Base-by-base conservation (phyloP, 495 filamentous ascomycete species). In the Aspergillus hancockii region DNA sequence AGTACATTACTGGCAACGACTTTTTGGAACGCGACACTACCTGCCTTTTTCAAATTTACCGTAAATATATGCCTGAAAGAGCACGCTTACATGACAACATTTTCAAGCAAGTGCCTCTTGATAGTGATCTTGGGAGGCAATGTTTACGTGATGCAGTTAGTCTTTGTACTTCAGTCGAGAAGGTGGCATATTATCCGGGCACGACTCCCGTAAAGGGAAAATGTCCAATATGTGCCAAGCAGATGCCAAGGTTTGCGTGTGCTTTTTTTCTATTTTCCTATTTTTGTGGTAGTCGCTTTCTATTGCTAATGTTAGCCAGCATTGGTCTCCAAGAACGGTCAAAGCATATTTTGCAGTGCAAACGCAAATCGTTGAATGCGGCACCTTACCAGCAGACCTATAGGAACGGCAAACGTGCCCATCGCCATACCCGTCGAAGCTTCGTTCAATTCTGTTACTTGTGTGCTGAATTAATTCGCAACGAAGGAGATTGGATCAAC, bases 291-390 rank as follows among this genome's bases (percentile, higher is more conserved):
- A 2, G 1, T 9, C n/a, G n/a, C n/a, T n/a, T n/a, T n/a, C n/a
- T n/a, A n/a, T 47, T 31, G 47, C 28, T 57, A 28, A 57, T 34
- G 61, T 50, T 52, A 30, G 4, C 52, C 22, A 67, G 65, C 12
- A 46, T 62, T 32, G 9, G 22, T 32, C 19, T 49, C 49, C 30
- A 68, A 49, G 31, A 38, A 22, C 23, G 57, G 38, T 60, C 60
- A 19, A 66, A 69, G 40, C 55, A 69, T 58, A 66, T 69, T 43
- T 38, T 69, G 22, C 49, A 69, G 52, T 69, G 52, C 55, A 14
- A 49, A 55, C 59, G 63, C 56, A 56, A 43, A 38, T 59, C 52
- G 12, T 53, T 69, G 19, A 56, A 58, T 52, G 51, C 55, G 23
- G 54, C 56, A 36, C 59, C 49, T 41, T 69, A 69, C 28, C 49